Evolutionary conservation across 768 basidiomycete species (phyloP), one percentile per base, ranked within the genome.

Genomic region (Leccinum barrowsii): DNA sequence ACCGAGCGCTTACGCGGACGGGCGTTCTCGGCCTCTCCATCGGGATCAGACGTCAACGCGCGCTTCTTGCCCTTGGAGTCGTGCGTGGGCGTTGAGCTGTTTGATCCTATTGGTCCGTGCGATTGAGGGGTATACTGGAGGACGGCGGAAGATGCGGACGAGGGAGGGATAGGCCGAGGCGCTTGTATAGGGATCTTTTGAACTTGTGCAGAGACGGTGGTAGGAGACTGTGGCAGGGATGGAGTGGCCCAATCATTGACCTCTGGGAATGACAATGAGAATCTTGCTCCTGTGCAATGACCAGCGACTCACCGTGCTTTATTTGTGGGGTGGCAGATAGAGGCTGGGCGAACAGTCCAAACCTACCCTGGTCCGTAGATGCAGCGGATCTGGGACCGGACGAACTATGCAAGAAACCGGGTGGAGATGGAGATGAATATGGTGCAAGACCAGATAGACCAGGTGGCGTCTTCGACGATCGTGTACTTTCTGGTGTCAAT

Each of bases 1-100:
- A 74, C 71, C 13, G 61, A 56, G 47, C 75, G 74, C 61, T 73
- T 70, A 24, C 74, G 74, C 32, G 71, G 73, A 54, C 72, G 74
- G 37, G 62, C 34, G 53, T 60, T 56, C 62, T 75, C 69, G 21
- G 35, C 34, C 50, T 69, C 68, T 26, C 13, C 26, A n/a, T 73
- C 69, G 0, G 55, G 52, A 4, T 68, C 72, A 3, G 54, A 58
- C 1, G 68, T 60, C 28, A 72, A 57, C 4, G 76, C 76, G 13
- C 81, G 74, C 56, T 81, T 83, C 62, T 73, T 67, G 15, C 75
- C 71, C 47, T 75, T 73, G 49, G 54, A 21, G 5, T 70, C 70
- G 15, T 50, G 62, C 12, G 71, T 65, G 8, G 72, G 71, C 7
- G 72, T 74, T 0, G 70, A 72, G 6, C 49, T 60, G 7, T 13